Evolutionary conservation across 129 eudicot species (phyloP).

Genomic region (Gnaphalium uliginosum): DNA sequence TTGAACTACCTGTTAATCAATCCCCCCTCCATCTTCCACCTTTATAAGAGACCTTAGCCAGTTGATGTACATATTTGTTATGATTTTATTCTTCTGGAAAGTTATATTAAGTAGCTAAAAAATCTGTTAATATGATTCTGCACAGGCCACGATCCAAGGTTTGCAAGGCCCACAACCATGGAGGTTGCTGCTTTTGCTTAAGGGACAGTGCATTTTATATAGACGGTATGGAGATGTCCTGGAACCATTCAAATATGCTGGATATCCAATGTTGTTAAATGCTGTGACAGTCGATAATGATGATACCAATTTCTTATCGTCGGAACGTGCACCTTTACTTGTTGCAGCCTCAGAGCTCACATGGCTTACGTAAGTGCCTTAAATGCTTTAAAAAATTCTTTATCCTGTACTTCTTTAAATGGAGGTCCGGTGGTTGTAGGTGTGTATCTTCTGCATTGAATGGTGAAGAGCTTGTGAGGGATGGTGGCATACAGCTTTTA

Average conservation of each 20-base stretch:
- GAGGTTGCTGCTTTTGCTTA: conserved; percentile 88
- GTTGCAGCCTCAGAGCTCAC: conserved; percentile 96
- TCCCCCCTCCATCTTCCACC: background rate
- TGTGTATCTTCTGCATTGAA: conserved; percentile 92
- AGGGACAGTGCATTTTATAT: conserved; percentile 92
- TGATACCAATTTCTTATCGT: conserved; percentile 82
- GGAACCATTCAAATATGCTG: conserved; percentile 97
- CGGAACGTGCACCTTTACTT: conserved; percentile 91
- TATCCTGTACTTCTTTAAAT: background rate
- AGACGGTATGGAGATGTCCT: conserved; percentile 82
- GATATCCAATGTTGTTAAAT: conserved; percentile 94
- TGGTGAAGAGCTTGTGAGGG: conserved; percentile 99
- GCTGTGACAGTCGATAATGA: conserved; percentile 92
- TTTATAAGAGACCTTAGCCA: background rate
- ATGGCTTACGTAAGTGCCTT: conserved; percentile 89
- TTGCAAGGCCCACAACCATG: conserved; percentile 96
- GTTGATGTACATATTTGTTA: conserved; percentile 1
- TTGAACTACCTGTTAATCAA: background rate
- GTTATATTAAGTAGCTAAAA: conserved; percentile 10
- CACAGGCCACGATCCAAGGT: conserved; percentile 96
- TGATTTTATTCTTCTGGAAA: conserved; percentile 20
- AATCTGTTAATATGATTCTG: conserved; percentile 19
- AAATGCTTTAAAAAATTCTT: conserved; percentile 5
- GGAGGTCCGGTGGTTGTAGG: conserved; percentile 37
- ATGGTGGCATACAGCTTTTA: conserved; percentile 92